phyloP scores from a whole-genome alignment of 805 yeast genomes.

The Tetrapisispora fleetii region DNA sequence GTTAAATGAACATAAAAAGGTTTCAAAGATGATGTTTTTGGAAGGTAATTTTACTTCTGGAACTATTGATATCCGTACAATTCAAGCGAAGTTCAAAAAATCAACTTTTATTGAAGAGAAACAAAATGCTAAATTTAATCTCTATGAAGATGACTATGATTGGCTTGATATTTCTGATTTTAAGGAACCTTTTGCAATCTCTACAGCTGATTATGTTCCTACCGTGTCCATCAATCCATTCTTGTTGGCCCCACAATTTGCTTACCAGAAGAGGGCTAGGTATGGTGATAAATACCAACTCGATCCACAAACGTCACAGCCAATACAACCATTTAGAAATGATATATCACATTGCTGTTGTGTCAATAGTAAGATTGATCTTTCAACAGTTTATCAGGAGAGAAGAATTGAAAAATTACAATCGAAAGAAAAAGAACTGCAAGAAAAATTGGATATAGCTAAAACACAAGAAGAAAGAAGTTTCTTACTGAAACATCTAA shows the following conservation, averaged over 20 bases:
- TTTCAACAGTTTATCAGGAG: conserved; percentile 15
- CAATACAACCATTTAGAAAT: conserved; percentile 38
- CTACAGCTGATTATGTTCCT: conserved; percentile 31
- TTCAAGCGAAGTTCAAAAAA: conserved; percentile 39
- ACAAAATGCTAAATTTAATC: conserved; percentile 20
- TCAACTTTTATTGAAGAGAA: conserved; percentile 11
- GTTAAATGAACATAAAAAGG: conserved; percentile 37
- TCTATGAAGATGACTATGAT: conserved; percentile 43
- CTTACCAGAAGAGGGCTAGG: conserved; percentile 57
- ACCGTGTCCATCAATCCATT: conserved; percentile 48
- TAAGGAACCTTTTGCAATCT: conserved; percentile 43
- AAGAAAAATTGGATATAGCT: conserved; percentile 4
- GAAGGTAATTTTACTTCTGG: conserved; percentile 51
- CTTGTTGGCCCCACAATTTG: conserved; percentile 56
- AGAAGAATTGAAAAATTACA: conserved; percentile 28
- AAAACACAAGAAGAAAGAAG: conserved; percentile 11
- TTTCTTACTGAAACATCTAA: not conserved
- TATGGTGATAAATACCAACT: conserved; percentile 35
- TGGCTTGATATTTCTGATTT: conserved; percentile 61
- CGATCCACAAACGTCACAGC: conserved; percentile 30
- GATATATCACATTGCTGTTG: conserved; percentile 56
- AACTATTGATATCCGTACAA: conserved; percentile 50
- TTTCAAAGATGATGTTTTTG: conserved; percentile 49
- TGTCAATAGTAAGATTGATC: conserved; percentile 21
- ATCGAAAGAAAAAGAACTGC: conserved; percentile 22